phyloP scores from a whole-genome alignment of 2,329 filamentous ascomycete genomes.

The Microsporum canis region DNA sequence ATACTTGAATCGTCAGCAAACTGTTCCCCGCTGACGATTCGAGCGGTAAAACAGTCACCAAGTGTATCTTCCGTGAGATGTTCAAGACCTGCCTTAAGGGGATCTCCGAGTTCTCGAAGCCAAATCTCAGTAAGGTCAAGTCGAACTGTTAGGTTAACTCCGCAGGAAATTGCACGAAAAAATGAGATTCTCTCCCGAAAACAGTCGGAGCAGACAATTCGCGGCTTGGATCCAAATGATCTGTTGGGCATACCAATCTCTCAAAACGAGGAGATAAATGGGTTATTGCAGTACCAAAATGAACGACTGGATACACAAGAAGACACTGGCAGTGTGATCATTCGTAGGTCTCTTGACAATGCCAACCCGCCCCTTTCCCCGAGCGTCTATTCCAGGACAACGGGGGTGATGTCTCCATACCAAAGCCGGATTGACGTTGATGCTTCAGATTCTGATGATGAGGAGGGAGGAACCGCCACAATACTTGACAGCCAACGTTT shows the following conservation, averaged over 20 bases:
- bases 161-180: slow-evolving; percentile 17
- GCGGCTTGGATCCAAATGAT: not conserved
- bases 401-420: slow-evolving; percentile 18
- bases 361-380: slow-evolving; percentile 16
- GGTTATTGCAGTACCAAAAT: not conserved
- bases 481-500: slow-evolving; percentile 15
- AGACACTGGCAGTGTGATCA: slow-evolving; percentile 13
- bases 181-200: slow-evolving; percentile 12
- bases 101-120: slow-evolving; percentile 8
- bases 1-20: not conserved
- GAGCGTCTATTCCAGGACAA: slow-evolving; percentile 27
- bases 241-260: not conserved
- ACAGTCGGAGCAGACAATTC: not conserved
- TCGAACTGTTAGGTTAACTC: slow-evolving; percentile 11
- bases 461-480: slow-evolving; percentile 16
- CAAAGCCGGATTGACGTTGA: slow-evolving; percentile 3
- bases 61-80: not conserved
- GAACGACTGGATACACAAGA: not conserved
- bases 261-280: not conserved
- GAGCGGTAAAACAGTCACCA: slow-evolving; percentile 12
- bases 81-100: not conserved
- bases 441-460: slow-evolving; percentile 11
- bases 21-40: slow-evolving; percentile 3
- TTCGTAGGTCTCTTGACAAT: slow-evolving; percentile 4
- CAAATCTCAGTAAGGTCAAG: slow-evolving; percentile 4